Evolutionary conservation across 2,329 filamentous ascomycete genomes (phyloP).

Genomic region (Calcarisporium arbuscula): DNA sequence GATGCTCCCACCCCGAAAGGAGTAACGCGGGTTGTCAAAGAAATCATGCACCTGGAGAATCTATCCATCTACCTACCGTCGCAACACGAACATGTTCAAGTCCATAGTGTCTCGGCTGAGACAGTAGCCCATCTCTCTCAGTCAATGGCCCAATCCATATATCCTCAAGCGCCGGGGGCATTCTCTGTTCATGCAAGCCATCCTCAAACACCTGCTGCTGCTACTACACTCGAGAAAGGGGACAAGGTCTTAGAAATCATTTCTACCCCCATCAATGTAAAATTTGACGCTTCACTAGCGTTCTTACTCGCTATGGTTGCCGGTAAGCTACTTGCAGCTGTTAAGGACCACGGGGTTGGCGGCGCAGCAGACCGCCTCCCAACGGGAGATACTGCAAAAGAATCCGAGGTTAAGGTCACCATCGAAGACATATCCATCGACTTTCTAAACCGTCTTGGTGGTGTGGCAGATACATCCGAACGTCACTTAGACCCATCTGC

Average conservation of each 20-base stretch:
- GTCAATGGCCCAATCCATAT: conserved; percentile 30
- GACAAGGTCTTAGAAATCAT: conserved; percentile 39
- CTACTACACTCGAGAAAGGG: conserved; percentile 2
- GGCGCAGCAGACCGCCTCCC: conserved; percentile 10
- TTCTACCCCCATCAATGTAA: conserved; percentile 44
- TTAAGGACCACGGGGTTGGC: conserved; percentile 23
- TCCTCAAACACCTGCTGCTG: too few relatives aligned
- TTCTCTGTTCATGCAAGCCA: conserved; percentile 43
- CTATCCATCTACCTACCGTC: conserved; percentile 52
- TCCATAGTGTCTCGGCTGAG: conserved; percentile 22
- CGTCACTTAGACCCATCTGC: conserved; percentile 34
- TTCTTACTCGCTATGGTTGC: conserved; percentile 48
- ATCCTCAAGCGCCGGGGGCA: conserved; percentile 53
- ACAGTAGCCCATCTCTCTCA: conserved; percentile 21
- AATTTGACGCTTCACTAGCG: conserved; percentile 51
- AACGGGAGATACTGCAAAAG: conserved; percentile 9
- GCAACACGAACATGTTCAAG: conserved; percentile 37
- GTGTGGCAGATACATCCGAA: conserved; percentile 44
- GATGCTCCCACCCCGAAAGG: conserved; percentile 45
- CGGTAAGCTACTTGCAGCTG: conserved; percentile 40
- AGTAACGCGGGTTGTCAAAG: conserved; percentile 48
- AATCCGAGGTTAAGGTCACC: conserved; percentile 36
- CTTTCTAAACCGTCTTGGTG: conserved; percentile 48
- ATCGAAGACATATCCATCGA: conserved; percentile 46
- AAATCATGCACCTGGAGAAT: conserved; percentile 42